Conservation (phyloP, 495 filamentous ascomycete species). For the Ascobolus immersus region DNA sequence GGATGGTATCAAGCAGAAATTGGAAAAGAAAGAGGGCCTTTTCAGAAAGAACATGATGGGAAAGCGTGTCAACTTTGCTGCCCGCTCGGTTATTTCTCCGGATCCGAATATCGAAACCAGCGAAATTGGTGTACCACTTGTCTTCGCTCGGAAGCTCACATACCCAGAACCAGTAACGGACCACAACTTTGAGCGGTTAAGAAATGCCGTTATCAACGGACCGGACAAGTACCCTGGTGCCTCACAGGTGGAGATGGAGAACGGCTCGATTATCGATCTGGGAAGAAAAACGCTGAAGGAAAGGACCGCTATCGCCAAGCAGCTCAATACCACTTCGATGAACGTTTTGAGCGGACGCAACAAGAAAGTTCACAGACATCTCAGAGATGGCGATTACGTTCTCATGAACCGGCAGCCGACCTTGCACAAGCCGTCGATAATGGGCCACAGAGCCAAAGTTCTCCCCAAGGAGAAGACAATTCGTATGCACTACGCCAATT, state of each 20-base stretch:
- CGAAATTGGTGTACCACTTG: conserved; percentile 64
- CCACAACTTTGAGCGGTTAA: conserved; percentile 86
- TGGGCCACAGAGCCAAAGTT: conserved; percentile 86
- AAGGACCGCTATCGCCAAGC: conserved; percentile 62
- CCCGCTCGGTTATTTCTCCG: conserved; percentile 89
- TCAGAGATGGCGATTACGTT: conserved; percentile 87
- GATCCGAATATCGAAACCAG: conserved; percentile 97
- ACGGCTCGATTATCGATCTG: conserved; percentile 70
- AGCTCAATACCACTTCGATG: conserved; percentile 68
- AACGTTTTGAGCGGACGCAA: conserved; percentile 48
- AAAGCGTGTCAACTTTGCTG: conserved; percentile 96
- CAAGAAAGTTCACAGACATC: conserved; percentile 91
- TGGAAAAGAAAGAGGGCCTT: conserved; percentile 96
- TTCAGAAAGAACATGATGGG: conserved; percentile 99
- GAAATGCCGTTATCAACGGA: conserved; percentile 90
- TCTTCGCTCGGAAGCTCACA: conserved; percentile 87
- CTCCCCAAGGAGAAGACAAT: conserved; percentile 86
- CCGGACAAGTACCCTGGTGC: conserved; percentile 85
- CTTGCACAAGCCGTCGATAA: conserved; percentile 97
- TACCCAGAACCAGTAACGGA: conserved; percentile 94
- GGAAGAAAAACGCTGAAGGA: conserved; percentile 66
- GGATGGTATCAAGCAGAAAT: conserved; percentile 84
- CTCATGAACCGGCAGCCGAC: conserved; percentile 99
- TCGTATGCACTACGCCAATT: conserved; percentile 99
- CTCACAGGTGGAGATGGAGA: conserved; percentile 80